Percentiles rank a stretch among this genome's conserved stretches.
These are phyloP conservation scores for Xylaria hypoxylon DNA, from an alignment of 2,329 filamentous ascomycete species.

Conservation along the genomic window DNA sequence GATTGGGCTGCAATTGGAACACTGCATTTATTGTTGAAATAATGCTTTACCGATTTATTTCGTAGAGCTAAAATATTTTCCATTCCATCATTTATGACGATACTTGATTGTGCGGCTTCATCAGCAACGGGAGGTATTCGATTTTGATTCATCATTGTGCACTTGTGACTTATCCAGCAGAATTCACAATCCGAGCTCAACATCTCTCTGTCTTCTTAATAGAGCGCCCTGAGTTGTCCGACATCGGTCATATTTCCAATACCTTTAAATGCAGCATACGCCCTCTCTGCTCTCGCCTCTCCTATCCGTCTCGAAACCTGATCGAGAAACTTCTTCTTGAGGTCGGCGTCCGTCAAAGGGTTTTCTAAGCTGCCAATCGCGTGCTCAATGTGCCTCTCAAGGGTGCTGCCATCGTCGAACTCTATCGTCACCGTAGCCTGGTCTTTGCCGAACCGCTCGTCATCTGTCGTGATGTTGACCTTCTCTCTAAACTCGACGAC, in stretches of 20 bases:
- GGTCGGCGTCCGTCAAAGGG: slow-evolving; percentile 56
- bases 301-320: slow-evolving; percentile 59
- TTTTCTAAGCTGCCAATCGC: slow-evolving; percentile 62
- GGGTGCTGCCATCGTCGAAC: slow-evolving; percentile 52
- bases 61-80: no score
- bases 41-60: no score
- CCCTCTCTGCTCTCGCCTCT: slow-evolving; percentile 49
- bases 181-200: background rate
- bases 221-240: slow-evolving; percentile 36
- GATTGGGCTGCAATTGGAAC: background rate
- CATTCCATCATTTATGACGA: background rate
- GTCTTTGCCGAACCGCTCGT: slow-evolving; percentile 53
- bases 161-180: background rate
- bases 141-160: background rate
- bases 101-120: background rate
- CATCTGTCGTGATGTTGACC: slow-evolving; percentile 58
- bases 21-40: no score
- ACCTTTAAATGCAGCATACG: slow-evolving; percentile 51
- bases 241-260: slow-evolving; percentile 51
- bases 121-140: background rate
- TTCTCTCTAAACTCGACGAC: slow-evolving; percentile 54
- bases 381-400: slow-evolving; percentile 60
- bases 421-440: slow-evolving; percentile 52
- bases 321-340: slow-evolving; percentile 63
- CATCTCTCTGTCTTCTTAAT: slow-evolving; percentile 11